phyloP scores from a whole-genome alignment of 1,139 yeast genomes.

The Schwanniomyces etchellsii region DNA sequence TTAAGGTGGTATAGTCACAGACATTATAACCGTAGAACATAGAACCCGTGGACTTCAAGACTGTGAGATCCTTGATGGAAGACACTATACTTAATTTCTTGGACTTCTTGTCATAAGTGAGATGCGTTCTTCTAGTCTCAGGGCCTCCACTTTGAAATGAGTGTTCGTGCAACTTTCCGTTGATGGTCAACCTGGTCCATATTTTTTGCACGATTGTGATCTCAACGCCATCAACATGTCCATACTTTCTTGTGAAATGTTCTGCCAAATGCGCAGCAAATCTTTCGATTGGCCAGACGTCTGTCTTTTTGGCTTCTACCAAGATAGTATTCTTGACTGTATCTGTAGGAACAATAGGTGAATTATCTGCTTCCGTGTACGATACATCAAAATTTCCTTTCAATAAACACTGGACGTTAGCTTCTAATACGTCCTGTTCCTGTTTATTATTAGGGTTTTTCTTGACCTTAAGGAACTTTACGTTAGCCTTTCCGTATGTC shows the following conservation, averaged over 20 bases:
- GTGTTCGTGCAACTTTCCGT: conserved; percentile 75
- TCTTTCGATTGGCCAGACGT: conserved; percentile 85
- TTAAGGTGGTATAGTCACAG: conserved; percentile 83
- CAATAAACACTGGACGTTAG: conserved; percentile 69
- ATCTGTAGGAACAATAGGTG: conserved; percentile 89
- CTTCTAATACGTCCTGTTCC: conserved; percentile 77
- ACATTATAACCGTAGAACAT: conserved; percentile 83
- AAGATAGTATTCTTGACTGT: conserved; percentile 86
- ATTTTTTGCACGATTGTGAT: conserved; percentile 62
- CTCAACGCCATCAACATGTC: conserved; percentile 69
- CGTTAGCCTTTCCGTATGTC: conserved; percentile 87
- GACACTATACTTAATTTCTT: conserved; percentile 56
- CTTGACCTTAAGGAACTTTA: conserved; percentile 82
- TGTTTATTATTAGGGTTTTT: conserved; percentile 65
- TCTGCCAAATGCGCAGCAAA: conserved; percentile 81
- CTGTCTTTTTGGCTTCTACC: conserved; percentile 73
- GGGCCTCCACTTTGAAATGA: conserved; percentile 83
- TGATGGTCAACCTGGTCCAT: conserved; percentile 73
- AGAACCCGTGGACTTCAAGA: conserved; percentile 89
- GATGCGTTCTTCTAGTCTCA: conserved; percentile 60
- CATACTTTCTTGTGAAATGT: conserved; percentile 72
- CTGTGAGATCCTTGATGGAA: conserved; percentile 77
- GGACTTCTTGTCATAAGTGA: conserved; percentile 44
- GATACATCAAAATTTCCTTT: conserved; percentile 74
- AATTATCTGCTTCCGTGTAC: conserved; percentile 82